Conservation (phyloP, 768 basidiomycete species). For the Russula emetica region DNA sequence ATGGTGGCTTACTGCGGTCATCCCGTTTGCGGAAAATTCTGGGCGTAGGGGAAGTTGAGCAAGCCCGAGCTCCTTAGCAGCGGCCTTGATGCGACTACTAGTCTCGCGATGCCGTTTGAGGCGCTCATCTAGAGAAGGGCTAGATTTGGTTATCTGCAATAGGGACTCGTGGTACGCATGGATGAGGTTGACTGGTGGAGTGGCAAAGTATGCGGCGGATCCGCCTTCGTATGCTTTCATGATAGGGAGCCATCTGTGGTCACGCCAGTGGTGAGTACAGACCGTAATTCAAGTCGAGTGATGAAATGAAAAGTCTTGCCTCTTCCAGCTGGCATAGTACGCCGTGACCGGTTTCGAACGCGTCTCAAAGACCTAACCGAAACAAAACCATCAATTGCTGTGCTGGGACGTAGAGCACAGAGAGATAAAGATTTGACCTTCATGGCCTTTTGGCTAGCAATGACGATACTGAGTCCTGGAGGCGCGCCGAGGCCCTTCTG, state of each 20-base stretch:
- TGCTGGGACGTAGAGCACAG: background rate
- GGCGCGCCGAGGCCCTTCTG: constrained; percentile 94
- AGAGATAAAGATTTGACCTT: constrained; percentile 39
- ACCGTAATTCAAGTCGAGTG: background rate
- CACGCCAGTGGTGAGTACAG: background rate
- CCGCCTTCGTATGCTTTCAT: constrained; percentile 92
- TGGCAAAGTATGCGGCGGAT: constrained; percentile 85
- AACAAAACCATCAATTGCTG: background rate
- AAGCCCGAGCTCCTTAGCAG: constrained; percentile 63
- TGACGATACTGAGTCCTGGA: constrained; percentile 84
- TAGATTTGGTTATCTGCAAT: constrained; percentile 55
- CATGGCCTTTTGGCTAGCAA: constrained; percentile 77
- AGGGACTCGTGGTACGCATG: constrained; percentile 88
- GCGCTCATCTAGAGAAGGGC: constrained; percentile 69
- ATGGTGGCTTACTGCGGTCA: constrained; percentile 68
- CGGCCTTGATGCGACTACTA: constrained; percentile 63
- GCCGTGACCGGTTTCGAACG: constrained; percentile 62
- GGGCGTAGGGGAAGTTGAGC: constrained; percentile 62
- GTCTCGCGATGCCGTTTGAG: constrained; percentile 71
- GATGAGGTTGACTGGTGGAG: constrained; percentile 91
- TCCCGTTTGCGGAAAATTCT: constrained; percentile 79
- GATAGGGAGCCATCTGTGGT: constrained; percentile 75
- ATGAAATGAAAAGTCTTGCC: constrained; percentile 39
- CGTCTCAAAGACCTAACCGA: constrained; percentile 49
- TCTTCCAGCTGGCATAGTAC: constrained; percentile 91